Base-by-base conservation (phyloP, 805 yeast species). In the Lipomyces oligophaga region DNA sequence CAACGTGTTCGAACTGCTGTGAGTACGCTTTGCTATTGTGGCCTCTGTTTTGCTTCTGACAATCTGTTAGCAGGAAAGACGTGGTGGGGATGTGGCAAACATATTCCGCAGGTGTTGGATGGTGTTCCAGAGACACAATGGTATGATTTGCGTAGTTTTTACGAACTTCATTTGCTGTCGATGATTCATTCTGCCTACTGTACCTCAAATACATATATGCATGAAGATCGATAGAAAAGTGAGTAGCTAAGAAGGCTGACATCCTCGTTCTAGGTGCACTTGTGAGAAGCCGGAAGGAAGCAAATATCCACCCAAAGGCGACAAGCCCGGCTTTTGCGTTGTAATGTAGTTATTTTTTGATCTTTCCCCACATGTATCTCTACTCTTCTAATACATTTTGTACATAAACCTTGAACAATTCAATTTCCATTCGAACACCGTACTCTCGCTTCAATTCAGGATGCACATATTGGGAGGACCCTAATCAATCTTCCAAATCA, bases 1-100 rank as follows among this genome's bases (percentile, higher is more conserved):
- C 54, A 20, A 33, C 43, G 11, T 49, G 54, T 20, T 3, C 43
- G 7, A 25, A 6, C 20, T 49, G 54, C 52, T 43, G 54, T 49
- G 31, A 27, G 54, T 49, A 8, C 25, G 6, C 8, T 25, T 10
- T 33, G 11, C 32, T 10, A 15, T 37, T 26, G 38, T 28, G n/a
- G 26, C n/a, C 13, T 16, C 36, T 15, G 22, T 10, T 19, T 13
- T 7, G 41, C 34, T 18, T 13, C 11, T 26, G 13, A 8, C 13
- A 26, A 26, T 10, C 30, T 10, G 30, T 3, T 36, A 58, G 59
- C 44, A 32, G 59, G 54, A 24, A 58, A 55, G 41, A 51, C 64
- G 24, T 61, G 64, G 64, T 56, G 22, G 16, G 64, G 64, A 19
- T 61, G 64, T 30, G 64, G 64, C 16, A 34, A 34, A 32, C 64